phyloP scores from a whole-genome alignment of 306 rosid species.

The Parietaria judaica region DNA sequence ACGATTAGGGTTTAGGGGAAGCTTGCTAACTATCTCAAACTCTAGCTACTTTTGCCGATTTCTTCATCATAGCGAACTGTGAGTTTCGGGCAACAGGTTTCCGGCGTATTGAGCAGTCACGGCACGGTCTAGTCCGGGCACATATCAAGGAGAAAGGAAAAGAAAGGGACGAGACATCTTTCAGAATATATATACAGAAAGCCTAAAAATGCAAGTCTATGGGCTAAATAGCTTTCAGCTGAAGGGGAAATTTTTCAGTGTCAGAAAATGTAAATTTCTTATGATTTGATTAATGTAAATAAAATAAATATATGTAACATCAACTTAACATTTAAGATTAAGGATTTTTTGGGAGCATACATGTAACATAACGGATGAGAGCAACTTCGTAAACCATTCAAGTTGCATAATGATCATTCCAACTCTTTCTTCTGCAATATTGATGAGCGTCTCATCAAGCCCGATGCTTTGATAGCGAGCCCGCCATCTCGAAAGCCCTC shows the following conservation, averaged over 20 bases:
- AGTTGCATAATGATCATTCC: slow-evolving; percentile 95
- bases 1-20: too few species aligned
- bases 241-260: background rate
- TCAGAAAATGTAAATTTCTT: background rate
- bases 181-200: too few species aligned
- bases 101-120: too few species aligned
- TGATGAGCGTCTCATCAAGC: slow-evolving; percentile 73
- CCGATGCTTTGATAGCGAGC: slow-evolving; percentile 74
- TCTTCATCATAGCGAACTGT: too few species aligned
- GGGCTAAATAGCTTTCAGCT: background rate
- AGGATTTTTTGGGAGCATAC: slow-evolving; percentile 27
- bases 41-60: too few species aligned
- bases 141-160: too few species aligned
- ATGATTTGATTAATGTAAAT: background rate
- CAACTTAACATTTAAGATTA: background rate
- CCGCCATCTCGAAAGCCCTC: slow-evolving; percentile 94
- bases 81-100: too few species aligned
- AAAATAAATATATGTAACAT: background rate
- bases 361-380: slow-evolving; percentile 91
- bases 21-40: too few species aligned
- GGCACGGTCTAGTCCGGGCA: too few species aligned
- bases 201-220: background rate
- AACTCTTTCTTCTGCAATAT: slow-evolving; percentile 70
- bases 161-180: too few species aligned
- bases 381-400: slow-evolving; percentile 86